A percentile compares a stretch with the other conserved stretches of the same genome.
Evolutionary conservation across 345 rosid genomes (phyloP).

Genomic region (Arabis hirsuta): DNA sequence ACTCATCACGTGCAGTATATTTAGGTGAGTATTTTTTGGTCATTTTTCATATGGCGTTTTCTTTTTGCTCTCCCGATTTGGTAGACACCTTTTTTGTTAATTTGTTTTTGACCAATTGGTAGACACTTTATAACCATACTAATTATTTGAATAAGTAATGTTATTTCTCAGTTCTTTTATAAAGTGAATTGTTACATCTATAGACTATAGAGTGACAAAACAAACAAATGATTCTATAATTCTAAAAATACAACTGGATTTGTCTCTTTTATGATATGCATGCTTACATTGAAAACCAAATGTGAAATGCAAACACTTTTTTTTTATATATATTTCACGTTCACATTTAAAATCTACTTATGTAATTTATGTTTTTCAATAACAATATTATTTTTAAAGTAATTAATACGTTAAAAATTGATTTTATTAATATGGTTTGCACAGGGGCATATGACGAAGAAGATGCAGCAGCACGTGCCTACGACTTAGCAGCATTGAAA

Average conservation of each 20-base stretch:
- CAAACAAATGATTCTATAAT: not conserved
- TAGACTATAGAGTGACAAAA: conserved; percentile 8
- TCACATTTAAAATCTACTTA: not conserved
- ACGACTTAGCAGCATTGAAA: conserved; percentile 94
- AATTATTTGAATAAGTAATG: not conserved
- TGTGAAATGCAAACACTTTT: not conserved
- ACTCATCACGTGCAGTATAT: conserved; percentile 50
- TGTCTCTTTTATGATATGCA: not conserved
- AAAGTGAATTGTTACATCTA: conserved; percentile 3
- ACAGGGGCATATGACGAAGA: conserved; percentile 92
- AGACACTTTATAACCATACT: not conserved
- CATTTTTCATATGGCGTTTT: conserved; percentile 43
- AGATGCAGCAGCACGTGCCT: conserved; percentile 93
- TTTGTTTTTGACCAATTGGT: conserved; percentile 10
- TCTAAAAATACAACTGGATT: not conserved
- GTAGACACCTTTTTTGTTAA: conserved; percentile 5
- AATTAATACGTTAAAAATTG: too few species aligned
- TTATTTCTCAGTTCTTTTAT: not conserved
- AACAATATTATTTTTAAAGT: too few species aligned
- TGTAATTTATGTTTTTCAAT: too few species aligned
- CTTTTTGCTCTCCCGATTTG: conserved; percentile 32
- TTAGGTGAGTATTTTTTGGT: conserved; percentile 48
- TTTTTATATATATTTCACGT: not conserved
- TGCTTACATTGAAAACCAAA: conserved; percentile 1
- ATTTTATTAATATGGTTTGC: conserved; percentile 8